phyloP scores from a whole-genome alignment of 176 grass and related monocot species.

The Metroxylon sagu region DNA sequence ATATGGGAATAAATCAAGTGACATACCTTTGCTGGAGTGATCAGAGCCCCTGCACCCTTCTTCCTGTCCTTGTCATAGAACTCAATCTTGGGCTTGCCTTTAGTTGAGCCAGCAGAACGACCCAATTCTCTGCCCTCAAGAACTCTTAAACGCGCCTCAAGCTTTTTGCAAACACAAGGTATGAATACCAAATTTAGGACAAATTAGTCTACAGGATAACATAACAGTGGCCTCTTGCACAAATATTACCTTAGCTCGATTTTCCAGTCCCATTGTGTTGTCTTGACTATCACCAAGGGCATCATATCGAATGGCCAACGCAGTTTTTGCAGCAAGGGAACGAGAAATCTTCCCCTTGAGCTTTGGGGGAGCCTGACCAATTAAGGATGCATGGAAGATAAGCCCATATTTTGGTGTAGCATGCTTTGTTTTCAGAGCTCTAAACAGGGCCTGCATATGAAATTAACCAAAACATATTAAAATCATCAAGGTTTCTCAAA shows the following conservation, averaged over 20 bases:
- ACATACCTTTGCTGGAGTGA: slow-evolving; percentile 58
- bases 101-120: slow-evolving; percentile 56
- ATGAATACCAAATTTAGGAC: background rate
- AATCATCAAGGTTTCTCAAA: too few species aligned
- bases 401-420: slow-evolving; percentile 91
- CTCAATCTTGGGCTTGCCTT: slow-evolving; percentile 87
- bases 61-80: slow-evolving; percentile 75
- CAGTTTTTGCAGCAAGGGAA: slow-evolving; percentile 74
- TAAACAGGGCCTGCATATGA: slow-evolving; percentile 66
- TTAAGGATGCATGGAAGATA: slow-evolving; percentile 88
- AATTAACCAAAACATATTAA: background rate
- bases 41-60: slow-evolving; percentile 64
- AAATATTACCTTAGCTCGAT: slow-evolving; percentile 54
- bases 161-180: slow-evolving; percentile 26
- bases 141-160: slow-evolving; percentile 54
- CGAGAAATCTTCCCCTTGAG: slow-evolving; percentile 83
- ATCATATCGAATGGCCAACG: slow-evolving; percentile 75
- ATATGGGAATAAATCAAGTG: background rate
- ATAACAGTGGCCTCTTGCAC: background rate
- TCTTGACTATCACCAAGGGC: slow-evolving; percentile 69
- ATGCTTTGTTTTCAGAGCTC: slow-evolving; percentile 83
- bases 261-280: slow-evolving; percentile 68
- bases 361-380: slow-evolving; percentile 66
- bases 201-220: too few species aligned
- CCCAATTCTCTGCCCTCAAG: slow-evolving; percentile 66